Base-by-base conservation (phyloP, 2,329 filamentous ascomycete species). In the Ceratocystis colombiana region DNA sequence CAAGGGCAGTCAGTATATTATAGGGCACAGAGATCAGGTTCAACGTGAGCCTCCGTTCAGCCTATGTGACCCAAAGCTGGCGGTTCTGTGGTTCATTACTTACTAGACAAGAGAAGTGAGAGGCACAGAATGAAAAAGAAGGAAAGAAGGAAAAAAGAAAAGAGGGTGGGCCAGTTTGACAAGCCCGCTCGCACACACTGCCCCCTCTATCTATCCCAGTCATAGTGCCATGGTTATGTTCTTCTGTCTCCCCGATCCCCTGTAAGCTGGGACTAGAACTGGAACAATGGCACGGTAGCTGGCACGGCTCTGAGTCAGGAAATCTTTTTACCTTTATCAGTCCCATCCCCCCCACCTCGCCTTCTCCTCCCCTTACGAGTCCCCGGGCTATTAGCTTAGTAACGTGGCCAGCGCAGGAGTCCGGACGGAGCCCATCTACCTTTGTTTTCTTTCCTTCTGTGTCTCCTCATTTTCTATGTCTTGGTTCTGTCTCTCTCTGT, bases 11-110 rank as follows among this genome's bases (percentile, higher is more conserved):
- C 28, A 28, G 28, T 28, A 5, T 22, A 62, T 20, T 41, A 62
- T 15, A 62, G 61, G 17, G 22, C 61, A 62, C 37, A 46, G 61
- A 45, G 22, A 62, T 28, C 25, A 57, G 10, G 50, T 30, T 30
- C 50, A 57, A 57, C 50, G 28, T 25, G 50, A 55, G 20, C 50
- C 25, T 55, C 33, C 22, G 8, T 6, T 57, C 22, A 28, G 22
- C 15, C 22, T 17, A 57, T 57, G 53, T 57, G 22, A 57, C 10
- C 22, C 50, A 30, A 15, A 57, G 25, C 53, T 28, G 53, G 46
- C 12, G 5, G 22, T 33, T 28, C 15, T 57, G 7, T 30, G 50
- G 50, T 10, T 28, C 33, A 37, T 37, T 12, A 12, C 10, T 37
- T 12, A 10, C 33, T 10, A 37, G 33, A 10, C 33, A 37, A 37